Evolutionary conservation across 1,284 basidiomycete species (phyloP).

Genomic region (Ustilago loliicola): DNA sequence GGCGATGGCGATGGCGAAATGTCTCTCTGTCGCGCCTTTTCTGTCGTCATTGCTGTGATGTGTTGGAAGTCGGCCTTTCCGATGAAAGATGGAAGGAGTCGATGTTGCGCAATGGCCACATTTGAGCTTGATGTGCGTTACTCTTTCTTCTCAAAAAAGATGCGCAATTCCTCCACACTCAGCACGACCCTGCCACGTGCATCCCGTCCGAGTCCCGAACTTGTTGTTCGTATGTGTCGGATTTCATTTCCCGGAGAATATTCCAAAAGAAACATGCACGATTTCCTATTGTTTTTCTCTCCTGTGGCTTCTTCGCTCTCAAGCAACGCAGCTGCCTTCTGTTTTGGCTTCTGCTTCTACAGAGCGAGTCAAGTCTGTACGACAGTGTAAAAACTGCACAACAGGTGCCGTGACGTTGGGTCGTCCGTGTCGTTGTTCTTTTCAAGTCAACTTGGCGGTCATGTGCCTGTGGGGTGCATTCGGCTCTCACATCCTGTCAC

Average conservation of each 20-base stretch:
- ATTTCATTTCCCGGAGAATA: slow-evolving; percentile 3
- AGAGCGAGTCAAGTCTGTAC: too few species aligned
- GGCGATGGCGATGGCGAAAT: slow-evolving; percentile 24
- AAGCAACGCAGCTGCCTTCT: too few species aligned
- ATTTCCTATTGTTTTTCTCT: too few species aligned
- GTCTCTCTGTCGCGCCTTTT: slow-evolving; percentile 4
- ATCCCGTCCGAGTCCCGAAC: neutral
- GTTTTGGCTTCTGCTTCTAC: too few species aligned
- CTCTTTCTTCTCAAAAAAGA: too few species aligned
- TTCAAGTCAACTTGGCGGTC: too few species aligned
- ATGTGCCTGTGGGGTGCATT: too few species aligned
- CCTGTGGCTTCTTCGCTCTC: too few species aligned
- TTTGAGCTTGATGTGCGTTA: neutral
- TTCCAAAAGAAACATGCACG: neutral
- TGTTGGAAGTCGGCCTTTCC: neutral
- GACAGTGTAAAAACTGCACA: too few species aligned
- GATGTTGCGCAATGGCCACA: neutral
- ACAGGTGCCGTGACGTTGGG: neutral
- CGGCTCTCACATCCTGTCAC: too few species aligned
- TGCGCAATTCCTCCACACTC: slow-evolving; percentile 1
- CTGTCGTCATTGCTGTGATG: slow-evolving; percentile 9
- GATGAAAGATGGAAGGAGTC: neutral
- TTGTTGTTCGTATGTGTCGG: neutral
- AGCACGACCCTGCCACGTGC: neutral
- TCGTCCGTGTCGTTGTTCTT: too few species aligned